phyloP scores from a whole-genome alignment of 345 rosid genomes.

The Acer yangbiense region DNA sequence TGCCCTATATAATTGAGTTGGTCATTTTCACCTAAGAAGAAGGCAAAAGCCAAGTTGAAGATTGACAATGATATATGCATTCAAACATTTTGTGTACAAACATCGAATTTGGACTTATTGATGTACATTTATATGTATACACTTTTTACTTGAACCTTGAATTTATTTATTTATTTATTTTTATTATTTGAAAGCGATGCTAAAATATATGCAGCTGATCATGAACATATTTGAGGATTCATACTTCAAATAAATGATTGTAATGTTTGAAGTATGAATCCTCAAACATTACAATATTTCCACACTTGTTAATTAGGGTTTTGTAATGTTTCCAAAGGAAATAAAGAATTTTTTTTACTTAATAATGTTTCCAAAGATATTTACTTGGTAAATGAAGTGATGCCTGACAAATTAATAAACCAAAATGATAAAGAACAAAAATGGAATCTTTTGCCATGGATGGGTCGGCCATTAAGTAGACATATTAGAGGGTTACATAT shows the following conservation, averaged over 20 bases:
- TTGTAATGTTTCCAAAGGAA: too few species aligned
- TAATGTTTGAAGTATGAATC: too few species aligned
- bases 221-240: background rate
- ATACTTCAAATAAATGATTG: too few species aligned
- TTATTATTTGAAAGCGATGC: background rate
- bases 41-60: background rate
- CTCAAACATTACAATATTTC: too few species aligned
- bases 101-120: background rate
- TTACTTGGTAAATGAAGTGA: background rate
- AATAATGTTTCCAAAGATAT: too few species aligned
- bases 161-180: too few species aligned
- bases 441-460: background rate
- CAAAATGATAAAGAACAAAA: background rate
- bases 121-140: background rate
- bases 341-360: too few species aligned
- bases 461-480: constrained; percentile 32
- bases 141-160: too few species aligned
- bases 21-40: background rate
- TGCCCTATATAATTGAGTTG: background rate
- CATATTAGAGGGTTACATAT: constrained; percentile 12
- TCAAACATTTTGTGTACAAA: too few species aligned
- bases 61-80: background rate
- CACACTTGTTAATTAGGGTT: too few species aligned
- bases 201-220: background rate
- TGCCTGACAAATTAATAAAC: too few species aligned